phyloP scores from a whole-genome alignment of 2,329 filamentous ascomycete species.

The Fusarium fujikuroi region DNA sequence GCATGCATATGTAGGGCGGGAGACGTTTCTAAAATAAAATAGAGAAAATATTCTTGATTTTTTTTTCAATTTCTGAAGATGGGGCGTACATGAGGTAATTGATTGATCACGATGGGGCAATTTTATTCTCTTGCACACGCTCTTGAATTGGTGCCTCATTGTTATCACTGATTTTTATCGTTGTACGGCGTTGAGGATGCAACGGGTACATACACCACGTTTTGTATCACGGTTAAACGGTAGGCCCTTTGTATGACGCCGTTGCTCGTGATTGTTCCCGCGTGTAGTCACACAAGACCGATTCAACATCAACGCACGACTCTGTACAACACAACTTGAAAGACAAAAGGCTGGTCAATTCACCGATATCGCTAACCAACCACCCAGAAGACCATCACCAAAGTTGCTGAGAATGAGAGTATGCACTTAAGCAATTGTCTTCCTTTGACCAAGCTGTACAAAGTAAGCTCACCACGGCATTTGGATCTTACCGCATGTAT shows the following conservation, averaged over 20 bases:
- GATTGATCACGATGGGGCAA: not conserved
- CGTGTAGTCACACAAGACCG: not conserved
- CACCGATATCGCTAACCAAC: not conserved
- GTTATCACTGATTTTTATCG: not conserved
- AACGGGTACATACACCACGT: not conserved
- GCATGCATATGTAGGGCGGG: slow-evolving; percentile 5
- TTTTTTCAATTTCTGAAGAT: not conserved
- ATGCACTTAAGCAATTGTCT: not conserved
- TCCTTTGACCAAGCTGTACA: not conserved
- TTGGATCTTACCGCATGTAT: not conserved
- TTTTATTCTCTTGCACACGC: not conserved
- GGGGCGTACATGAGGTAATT: slow-evolving; percentile 16
- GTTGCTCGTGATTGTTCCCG: not conserved
- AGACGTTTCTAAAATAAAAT: slow-evolving; percentile 1
- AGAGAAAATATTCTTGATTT: not conserved
- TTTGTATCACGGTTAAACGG: not conserved
- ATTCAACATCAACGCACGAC: not conserved
- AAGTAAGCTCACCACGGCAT: not conserved
- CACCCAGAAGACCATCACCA: no score
- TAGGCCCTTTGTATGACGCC: not conserved
- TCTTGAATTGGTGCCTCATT: not conserved
- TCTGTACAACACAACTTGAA: not conserved
- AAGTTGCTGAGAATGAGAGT: not conserved
- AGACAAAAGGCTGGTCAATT: not conserved
- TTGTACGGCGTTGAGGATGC: not conserved